phyloP scores from a whole-genome alignment of 106 monocot species.

The Dendrobium officinale region DNA sequence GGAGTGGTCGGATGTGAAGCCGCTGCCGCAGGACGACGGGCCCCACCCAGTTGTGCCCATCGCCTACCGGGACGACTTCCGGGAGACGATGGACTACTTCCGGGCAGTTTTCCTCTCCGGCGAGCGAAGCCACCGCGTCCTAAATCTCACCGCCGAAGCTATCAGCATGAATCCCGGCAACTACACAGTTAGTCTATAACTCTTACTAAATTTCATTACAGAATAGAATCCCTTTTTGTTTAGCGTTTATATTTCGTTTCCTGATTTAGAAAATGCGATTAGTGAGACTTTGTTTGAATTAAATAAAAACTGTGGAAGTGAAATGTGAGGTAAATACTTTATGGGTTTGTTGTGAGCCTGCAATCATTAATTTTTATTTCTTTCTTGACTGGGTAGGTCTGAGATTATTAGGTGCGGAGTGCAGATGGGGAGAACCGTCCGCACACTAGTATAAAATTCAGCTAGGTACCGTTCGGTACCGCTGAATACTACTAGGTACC shows the following conservation, averaged over 20 bases:
- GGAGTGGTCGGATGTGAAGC: slow-evolving; percentile 83
- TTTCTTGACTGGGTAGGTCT: slow-evolving; percentile 37
- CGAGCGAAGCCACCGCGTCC: slow-evolving; percentile 67
- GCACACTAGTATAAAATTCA: too few relatives aligned
- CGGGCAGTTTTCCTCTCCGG: slow-evolving; percentile 74
- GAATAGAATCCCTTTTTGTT: not conserved
- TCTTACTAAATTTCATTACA: not conserved
- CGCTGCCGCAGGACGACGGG: slow-evolving; percentile 91
- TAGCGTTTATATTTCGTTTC: not conserved
- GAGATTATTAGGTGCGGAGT: too few relatives aligned
- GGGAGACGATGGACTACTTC: slow-evolving; percentile 96
- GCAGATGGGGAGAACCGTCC: too few relatives aligned
- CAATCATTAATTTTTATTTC: not conserved
- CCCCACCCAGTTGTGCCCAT: slow-evolving; percentile 83
- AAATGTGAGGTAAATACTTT: too few relatives aligned
- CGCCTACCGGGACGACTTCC: slow-evolving; percentile 73
- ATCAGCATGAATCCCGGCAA: slow-evolving; percentile 80
- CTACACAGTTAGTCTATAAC: slow-evolving; percentile 62
- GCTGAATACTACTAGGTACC: too few relatives aligned
- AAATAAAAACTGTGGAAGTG: not conserved
- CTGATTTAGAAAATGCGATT: not conserved
- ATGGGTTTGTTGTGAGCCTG: too few relatives aligned
- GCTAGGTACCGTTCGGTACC: too few relatives aligned
- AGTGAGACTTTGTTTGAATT: not conserved
- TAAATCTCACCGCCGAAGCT: slow-evolving; percentile 59